Percentiles rank a stretch among this genome's conserved stretches.
phyloP scores from a whole-genome alignment of 2,329 filamentous ascomycete genomes.

The Claviceps sp. region DNA sequence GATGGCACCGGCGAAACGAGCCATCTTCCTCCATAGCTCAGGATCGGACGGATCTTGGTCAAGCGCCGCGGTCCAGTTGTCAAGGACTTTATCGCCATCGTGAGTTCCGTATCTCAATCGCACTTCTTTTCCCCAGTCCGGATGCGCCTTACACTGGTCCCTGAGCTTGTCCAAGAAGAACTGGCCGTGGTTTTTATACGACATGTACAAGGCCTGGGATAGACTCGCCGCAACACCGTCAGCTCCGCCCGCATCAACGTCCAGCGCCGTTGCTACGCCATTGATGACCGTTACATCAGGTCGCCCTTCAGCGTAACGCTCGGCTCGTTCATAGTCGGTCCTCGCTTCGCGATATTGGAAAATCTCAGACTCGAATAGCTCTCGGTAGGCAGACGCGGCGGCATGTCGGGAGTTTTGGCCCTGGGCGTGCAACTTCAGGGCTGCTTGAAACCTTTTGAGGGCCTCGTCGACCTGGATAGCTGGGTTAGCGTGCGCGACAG shows the following conservation, averaged over 20 bases:
- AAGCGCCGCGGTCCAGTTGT: slow-evolving; percentile 44
- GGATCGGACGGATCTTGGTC: slow-evolving; percentile 55
- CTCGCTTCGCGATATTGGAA: slow-evolving; percentile 82
- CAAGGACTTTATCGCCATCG: slow-evolving; percentile 32
- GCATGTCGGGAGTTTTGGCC: slow-evolving; percentile 63
- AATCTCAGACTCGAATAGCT: slow-evolving; percentile 81
- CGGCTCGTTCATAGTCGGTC: slow-evolving; percentile 69
- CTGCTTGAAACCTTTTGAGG: slow-evolving; percentile 83
- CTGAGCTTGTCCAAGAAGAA: slow-evolving; percentile 60
- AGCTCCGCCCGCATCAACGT: slow-evolving; percentile 44
- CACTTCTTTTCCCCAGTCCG: slow-evolving; percentile 29
- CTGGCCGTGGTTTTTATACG: slow-evolving; percentile 91
- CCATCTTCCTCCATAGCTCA: slow-evolving; percentile 48
- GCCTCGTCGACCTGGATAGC: slow-evolving; percentile 72
- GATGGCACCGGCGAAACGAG: slow-evolving; percentile 44
- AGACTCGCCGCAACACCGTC: slow-evolving; percentile 70
- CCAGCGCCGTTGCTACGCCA: slow-evolving; percentile 36
- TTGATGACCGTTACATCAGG: slow-evolving; percentile 28
- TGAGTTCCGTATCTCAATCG: slow-evolving; percentile 18
- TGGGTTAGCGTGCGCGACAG: neutral
- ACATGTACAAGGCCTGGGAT: slow-evolving; percentile 79
- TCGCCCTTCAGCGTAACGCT: slow-evolving; percentile 37
- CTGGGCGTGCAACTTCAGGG: slow-evolving; percentile 82
- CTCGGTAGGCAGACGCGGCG: slow-evolving; percentile 68
- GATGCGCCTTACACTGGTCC: slow-evolving; percentile 28